phyloP scores from a whole-genome alignment of 148 eudicot genomes.

The Amaranthus cruentus region DNA sequence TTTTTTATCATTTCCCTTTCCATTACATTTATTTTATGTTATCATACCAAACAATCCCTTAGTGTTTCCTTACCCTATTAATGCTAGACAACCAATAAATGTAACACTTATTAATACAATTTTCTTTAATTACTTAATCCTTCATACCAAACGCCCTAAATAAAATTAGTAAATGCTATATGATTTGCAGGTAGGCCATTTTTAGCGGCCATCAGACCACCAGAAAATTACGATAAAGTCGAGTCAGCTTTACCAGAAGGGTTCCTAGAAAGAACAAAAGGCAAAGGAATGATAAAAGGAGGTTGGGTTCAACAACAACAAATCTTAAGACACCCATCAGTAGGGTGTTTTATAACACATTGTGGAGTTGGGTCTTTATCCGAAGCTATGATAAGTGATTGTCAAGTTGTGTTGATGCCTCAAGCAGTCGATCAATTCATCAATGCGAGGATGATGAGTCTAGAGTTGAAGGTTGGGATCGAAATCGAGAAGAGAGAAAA shows the following conservation, averaged over 20 bases:
- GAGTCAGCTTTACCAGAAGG: slow-evolving; percentile 45
- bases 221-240: slow-evolving; percentile 9
- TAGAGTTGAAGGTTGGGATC: slow-evolving; percentile 15
- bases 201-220: slow-evolving; percentile 37
- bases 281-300: slow-evolving; percentile 35
- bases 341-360: slow-evolving; percentile 27
- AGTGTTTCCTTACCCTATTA: too few relatives aligned
- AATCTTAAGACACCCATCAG: slow-evolving; percentile 14
- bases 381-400: slow-evolving; percentile 28
- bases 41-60: too few relatives aligned
- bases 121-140: too few relatives aligned
- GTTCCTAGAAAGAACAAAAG: slow-evolving; percentile 24
- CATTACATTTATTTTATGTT: too few relatives aligned
- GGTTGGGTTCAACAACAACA: slow-evolving; percentile 50
- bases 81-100: too few relatives aligned
- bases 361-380: slow-evolving; percentile 21
- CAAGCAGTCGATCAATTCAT: slow-evolving; percentile 30
- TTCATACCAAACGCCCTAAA: too few relatives aligned
- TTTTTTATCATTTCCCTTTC: too few relatives aligned
- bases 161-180: too few relatives aligned
- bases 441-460: slow-evolving; percentile 35
- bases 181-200: slow-evolving; percentile 30
- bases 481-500: slow-evolving; percentile 18
- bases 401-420: slow-evolving; percentile 43
- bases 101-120: too few relatives aligned